phyloP scores from a whole-genome alignment of 768 basidiomycete genomes.

The Suillus decipiens region DNA sequence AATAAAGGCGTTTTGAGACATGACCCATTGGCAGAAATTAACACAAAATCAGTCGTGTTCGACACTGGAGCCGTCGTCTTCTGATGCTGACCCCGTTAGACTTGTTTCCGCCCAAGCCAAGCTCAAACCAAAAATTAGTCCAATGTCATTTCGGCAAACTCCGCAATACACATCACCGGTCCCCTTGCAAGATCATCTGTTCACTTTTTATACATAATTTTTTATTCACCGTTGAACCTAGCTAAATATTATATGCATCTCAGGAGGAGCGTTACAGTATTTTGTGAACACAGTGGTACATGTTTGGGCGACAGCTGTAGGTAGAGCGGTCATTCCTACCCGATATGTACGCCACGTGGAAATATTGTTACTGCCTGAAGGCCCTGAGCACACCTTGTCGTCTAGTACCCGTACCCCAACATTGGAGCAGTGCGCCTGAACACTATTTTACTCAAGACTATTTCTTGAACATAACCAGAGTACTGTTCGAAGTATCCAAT shows the following conservation, averaged over 20 bases:
- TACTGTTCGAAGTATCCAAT: neutral
- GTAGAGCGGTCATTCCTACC: neutral
- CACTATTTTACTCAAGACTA: conserved; percentile 12
- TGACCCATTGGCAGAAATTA: conserved; percentile 49
- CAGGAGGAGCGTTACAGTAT: neutral
- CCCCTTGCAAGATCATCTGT: neutral
- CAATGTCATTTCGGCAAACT: conserved; percentile 33
- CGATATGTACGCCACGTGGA: conserved; percentile 13
- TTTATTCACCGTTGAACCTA: neutral
- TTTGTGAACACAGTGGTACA: neutral
- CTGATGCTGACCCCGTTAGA: conserved; percentile 13
- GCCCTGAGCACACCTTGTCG: conserved; percentile 10
- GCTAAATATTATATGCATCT: neutral
- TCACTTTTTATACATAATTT: neutral
- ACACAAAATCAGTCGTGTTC: conserved; percentile 9
- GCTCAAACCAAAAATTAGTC: conserved; percentile 26
- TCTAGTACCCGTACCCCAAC: conserved; percentile 7
- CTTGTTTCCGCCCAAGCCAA: conserved; percentile 8
- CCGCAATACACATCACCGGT: conserved; percentile 28
- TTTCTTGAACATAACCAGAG: conserved; percentile 6
- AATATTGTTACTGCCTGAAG: conserved; percentile 9
- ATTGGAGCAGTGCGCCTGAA: conserved; percentile 11
- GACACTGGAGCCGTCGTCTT: conserved; percentile 12
- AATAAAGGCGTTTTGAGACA: conserved; percentile 55
- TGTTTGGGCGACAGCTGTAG: neutral